A percentile compares a stretch with the other conserved stretches of the same genome.
These are phyloP conservation scores for Botrytis paeoniae DNA, from an alignment of 2,329 filamentous ascomycete species.

Conservation along the genomic window DNA sequence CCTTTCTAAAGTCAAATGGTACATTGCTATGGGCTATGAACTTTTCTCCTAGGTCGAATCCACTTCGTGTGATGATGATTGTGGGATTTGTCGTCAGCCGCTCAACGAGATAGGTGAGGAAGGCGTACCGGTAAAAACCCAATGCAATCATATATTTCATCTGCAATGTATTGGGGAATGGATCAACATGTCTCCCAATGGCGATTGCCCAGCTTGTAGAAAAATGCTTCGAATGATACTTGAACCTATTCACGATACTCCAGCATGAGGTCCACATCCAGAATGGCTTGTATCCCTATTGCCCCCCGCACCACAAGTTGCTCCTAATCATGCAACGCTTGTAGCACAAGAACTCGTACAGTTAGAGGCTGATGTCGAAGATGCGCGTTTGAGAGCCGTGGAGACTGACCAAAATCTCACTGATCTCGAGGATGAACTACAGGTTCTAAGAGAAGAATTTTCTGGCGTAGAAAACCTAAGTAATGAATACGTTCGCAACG, in stretches of 20 bases:
- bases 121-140: background rate
- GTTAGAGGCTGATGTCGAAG: background rate
- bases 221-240: background rate
- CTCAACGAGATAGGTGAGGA: background rate
- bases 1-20: background rate
- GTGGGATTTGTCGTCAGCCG: background rate
- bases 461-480: background rate
- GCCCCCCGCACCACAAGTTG: rapidly evolving
- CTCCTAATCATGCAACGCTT: background rate
- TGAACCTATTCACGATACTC: too few relatives aligned
- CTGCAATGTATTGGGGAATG: background rate
- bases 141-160: background rate
- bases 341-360: background rate
- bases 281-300: background rate
- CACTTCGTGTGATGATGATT: background rate
- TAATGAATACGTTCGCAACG: background rate
- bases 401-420: background rate
- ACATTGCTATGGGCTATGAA: background rate
- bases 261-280: background rate
- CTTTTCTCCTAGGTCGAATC: background rate
- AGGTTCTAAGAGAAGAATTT: too few relatives aligned
- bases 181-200: background rate
- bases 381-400: background rate
- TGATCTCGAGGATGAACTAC: background rate
- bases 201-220: background rate